These are phyloP conservation scores for Solanum aculeatissimum DNA, from an alignment of 305 asterid genomes.

Conservation along the genomic window DNA sequence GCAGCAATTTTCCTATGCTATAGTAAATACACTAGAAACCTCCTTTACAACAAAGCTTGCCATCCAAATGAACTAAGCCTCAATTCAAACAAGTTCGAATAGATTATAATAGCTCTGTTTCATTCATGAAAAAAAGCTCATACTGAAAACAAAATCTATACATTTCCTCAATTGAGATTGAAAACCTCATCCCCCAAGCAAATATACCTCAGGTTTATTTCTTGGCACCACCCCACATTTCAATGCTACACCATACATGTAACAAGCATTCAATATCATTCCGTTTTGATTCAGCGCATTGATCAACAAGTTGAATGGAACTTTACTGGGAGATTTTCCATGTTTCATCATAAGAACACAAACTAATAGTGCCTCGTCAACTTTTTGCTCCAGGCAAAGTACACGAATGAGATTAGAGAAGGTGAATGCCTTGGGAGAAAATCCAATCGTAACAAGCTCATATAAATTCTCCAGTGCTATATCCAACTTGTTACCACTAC, in stretches of 20 bases:
- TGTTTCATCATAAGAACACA: conserved; percentile 23
- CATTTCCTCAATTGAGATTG: not conserved
- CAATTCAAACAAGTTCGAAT: not conserved
- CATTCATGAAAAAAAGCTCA: not conserved
- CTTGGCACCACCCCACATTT: conserved; percentile 40
- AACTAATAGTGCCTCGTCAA: conserved; percentile 30
- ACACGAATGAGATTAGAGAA: conserved; percentile 27
- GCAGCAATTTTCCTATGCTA: not conserved
- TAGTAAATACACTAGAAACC: not conserved
- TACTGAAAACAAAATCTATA: not conserved
- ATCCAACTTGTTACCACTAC: conserved; percentile 21
- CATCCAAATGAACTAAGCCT: not conserved
- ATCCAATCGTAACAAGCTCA: conserved; percentile 34
- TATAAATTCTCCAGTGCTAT: conserved; percentile 18
- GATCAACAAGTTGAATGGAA: conserved; percentile 33
- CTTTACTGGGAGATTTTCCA: conserved; percentile 14
- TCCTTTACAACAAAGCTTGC: not conserved
- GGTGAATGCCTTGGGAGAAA: conserved; percentile 48
- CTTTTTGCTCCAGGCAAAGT: conserved; percentile 29
- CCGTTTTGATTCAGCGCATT: conserved; percentile 30
- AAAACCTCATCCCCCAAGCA: not conserved
- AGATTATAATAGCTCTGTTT: not conserved
- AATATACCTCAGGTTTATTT: conserved; percentile 22
- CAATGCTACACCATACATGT: conserved; percentile 38
- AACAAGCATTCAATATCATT: conserved; percentile 23